These are phyloP conservation scores for Fusarium guadeloupense DNA, from an alignment of 2,329 filamentous ascomycete genomes.

Conservation along the genomic window DNA sequence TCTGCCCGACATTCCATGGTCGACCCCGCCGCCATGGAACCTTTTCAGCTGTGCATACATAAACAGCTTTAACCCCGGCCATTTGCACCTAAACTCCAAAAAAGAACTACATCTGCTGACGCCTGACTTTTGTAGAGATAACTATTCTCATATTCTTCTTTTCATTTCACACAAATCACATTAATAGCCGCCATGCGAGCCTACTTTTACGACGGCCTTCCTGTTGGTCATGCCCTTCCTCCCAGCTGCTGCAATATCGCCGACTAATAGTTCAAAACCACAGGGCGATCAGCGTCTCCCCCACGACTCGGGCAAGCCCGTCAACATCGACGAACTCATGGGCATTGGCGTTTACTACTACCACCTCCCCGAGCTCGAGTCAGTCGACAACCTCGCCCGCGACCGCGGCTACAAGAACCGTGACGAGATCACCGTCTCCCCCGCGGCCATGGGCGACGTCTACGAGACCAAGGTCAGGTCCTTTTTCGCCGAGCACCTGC, in stretches of 20 bases:
- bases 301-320: conserved; percentile 82
- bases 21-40: conserved; percentile 37
- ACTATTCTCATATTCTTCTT: neutral
- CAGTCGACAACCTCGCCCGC: conserved; percentile 77
- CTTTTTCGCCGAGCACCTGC: conserved; percentile 95
- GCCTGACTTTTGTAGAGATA: neutral
- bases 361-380: conserved; percentile 68
- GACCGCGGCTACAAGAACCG: conserved; percentile 91
- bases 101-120: conserved; percentile 14
- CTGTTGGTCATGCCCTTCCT: conserved; percentile 52
- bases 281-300: conserved; percentile 93
- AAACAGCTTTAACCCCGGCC: conserved; percentile 21
- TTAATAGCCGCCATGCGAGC: conserved; percentile 59
- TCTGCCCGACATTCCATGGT: conserved; percentile 22
- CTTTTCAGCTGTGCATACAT: conserved; percentile 25
- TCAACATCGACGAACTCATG: conserved; percentile 72
- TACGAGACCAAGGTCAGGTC: conserved; percentile 94
- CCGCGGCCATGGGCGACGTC: conserved; percentile 80
- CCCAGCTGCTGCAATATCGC: neutral
- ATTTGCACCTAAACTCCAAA: conserved; percentile 21
- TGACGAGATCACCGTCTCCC: conserved; percentile 91
- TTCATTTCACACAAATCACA: neutral
- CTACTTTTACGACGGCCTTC: conserved; percentile 65
- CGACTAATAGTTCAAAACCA: conserved; percentile 19
- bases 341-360: conserved; percentile 84